Conservation (phyloP, 768 basidiomycete species). For the Mycena galopus region DNA sequence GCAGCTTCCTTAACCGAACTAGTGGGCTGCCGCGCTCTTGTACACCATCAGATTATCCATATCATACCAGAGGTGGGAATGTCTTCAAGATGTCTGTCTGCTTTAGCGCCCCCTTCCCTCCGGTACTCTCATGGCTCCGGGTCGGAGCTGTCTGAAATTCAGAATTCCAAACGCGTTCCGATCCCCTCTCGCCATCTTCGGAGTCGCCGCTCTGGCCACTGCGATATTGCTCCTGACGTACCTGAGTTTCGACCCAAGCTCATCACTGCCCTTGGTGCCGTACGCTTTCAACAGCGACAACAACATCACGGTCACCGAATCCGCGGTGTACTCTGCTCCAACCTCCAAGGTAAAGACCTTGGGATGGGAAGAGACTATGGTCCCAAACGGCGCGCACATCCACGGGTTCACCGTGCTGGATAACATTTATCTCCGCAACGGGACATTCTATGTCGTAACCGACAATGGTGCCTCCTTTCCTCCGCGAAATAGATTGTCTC, state of each 20-base stretch:
- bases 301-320: neutral
- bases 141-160: neutral
- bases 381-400: conserved; percentile 55
- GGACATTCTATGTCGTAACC: conserved; percentile 78
- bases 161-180: neutral
- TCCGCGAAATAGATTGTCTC: conserved; percentile 57
- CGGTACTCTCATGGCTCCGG: too few species aligned
- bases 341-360: neutral
- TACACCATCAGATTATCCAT: too few species aligned
- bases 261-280: neutral
- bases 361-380: conserved; percentile 38
- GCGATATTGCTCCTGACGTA: neutral
- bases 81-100: too few species aligned
- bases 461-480: conserved; percentile 58
- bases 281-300: neutral
- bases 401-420: conserved; percentile 85
- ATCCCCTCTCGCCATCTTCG: too few species aligned
- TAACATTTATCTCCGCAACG: conserved; percentile 79
- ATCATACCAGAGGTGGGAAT: too few species aligned
- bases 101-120: too few species aligned
- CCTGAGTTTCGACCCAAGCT: neutral
- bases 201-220: neutral
- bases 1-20: too few species aligned
- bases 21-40: too few species aligned
- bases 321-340: neutral